Percentiles rank a stretch among this genome's conserved stretches.
Evolutionary conservation across 2,329 filamentous ascomycete genomes (phyloP).

Genomic region (Phialophora verrucosa): DNA sequence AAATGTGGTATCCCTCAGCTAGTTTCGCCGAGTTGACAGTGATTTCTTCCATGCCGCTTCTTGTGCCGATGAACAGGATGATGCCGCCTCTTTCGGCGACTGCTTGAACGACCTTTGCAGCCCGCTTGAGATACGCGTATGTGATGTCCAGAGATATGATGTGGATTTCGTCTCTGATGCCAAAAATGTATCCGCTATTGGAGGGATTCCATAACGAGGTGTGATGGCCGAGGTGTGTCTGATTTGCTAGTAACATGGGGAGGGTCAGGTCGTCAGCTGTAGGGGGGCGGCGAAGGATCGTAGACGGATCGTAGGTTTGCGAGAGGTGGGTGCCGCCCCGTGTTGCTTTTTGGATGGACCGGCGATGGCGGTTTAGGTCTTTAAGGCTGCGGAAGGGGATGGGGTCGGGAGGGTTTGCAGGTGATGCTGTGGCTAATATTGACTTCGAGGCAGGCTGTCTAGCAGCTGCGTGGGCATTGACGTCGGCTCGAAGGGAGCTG

Average conservation of each 20-base stretch:
- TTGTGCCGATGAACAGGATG: conserved; percentile 88
- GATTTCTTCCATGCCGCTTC: conserved; percentile 77
- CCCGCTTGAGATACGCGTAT: conserved; percentile 85
- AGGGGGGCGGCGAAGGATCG: conserved; percentile 69
- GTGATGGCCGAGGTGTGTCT: conserved; percentile 88
- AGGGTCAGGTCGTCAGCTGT: conserved; percentile 80
- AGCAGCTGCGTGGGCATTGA: conserved; percentile 32
- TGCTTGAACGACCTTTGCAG: conserved; percentile 88
- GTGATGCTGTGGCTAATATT: neutral
- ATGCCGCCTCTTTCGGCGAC: conserved; percentile 81
- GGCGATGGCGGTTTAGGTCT: conserved; percentile 25
- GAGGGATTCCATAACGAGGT: conserved; percentile 92
- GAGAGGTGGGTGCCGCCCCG: conserved; percentile 28
- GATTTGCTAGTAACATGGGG: conserved; percentile 85
- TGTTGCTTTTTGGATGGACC: conserved; percentile 15
- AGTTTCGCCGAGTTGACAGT: conserved; percentile 82
- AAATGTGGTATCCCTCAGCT: conserved; percentile 82
- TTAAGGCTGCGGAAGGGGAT: conserved; percentile 22
- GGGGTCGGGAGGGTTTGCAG: conserved; percentile 6
- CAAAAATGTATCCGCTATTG: conserved; percentile 93
- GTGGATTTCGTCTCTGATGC: conserved; percentile 84
- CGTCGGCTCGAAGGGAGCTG: conserved; percentile 28
- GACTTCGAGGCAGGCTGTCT: conserved; percentile 15
- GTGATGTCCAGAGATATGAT: conserved; percentile 92
- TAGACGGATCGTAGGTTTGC: conserved; percentile 34